Evolutionary conservation across 495 filamentous ascomycete species (phyloP), one percentile per base, ranked within the genome.

Genomic region (Penicillium mononematosum): DNA sequence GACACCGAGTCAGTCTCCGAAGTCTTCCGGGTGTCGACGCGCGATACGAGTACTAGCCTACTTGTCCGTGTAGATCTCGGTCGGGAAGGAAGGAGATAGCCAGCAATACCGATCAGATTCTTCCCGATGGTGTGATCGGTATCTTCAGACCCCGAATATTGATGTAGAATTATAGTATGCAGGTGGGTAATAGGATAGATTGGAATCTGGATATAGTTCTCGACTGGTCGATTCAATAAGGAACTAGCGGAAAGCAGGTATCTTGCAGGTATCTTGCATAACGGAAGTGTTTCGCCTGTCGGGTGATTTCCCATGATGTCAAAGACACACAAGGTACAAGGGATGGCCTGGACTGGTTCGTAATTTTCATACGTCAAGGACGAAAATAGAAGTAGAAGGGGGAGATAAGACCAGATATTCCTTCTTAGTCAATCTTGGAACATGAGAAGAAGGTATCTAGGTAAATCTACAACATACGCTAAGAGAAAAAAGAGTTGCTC

Each of bases 101-200:
- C 32, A 43, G 50, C 48, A 41, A 50, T 39, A 43, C 42, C 58
- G 52, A 50, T 22, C 17, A 42, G 36, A 60, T 64, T 61, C 53
- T 44, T 58, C 55, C 56, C 58, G 59, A 59, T 55, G 55, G 58
- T 53, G 52, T 57, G 45, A 53, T 59, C 31, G 51, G 45, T 46
- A n/a, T 19, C 25, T 41, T 29, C 34, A 25, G 7, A 20, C 12
- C 27, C 27, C 22, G 25, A 39, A 16, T 44, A 38, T 38, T 32
- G 39, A 25, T 42, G 22, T 51, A 14, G 29, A 45, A 29, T 39
- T n/a, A 16, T 22, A 56, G 9, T 25, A 44, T 45, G 27, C 8
- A 57, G 27, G 29, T 51, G 55, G 31, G 16, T 42, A 45, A 38
- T 9, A 5, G 8, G 9, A 43, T 19, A 42, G 45, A 17, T 11